Base-by-base conservation (phyloP, 441 rosid genomes). In the Erysimum cheiri region DNA sequence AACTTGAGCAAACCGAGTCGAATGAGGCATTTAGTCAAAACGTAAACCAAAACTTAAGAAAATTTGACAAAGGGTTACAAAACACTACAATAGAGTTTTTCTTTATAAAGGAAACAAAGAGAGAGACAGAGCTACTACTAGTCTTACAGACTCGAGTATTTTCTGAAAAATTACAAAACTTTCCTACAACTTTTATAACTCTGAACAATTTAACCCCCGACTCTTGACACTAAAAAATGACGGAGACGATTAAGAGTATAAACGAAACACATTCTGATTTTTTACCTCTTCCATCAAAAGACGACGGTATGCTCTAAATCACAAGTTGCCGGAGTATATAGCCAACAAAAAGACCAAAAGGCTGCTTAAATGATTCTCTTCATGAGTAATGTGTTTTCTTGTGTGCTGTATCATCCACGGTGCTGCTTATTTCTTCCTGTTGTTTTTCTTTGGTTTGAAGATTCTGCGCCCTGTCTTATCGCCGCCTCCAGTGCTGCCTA, bases 401-500 rank as follows among this genome's bases (percentile, higher is more conserved):
- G 43, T 72, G 17, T 49, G 9, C 0, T 56, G n/a, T 33, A 58
- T 50, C 2, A 59, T 66, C 33, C 61, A 22, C 33, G 33, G 0
- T 40, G 62, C 77, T 73, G 59, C 78, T 74, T 77, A 86, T 84
- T 84, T 93, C 82, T 81, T 85, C 52, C 4, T 72, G 63, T 54
- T 75, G 74, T 52, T 64, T 75, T 75, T 77, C 77, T 70, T 90
- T 4, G 87, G 77, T 81, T 66, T 88, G 63, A 87, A 66, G 29
- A 84, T 41, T 80, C 65, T 92, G 29, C 98, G 85, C 29, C 17
- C 74, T 12, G 95, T 68, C 82, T 95, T 95, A 70, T 92, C 99
- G 14, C 80, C 80, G 0, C 93, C 97, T 26, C 88, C 81, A 1
- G 85, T 69, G 32, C 99, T 97, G 79, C 94, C 75, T 6, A 97